Percentiles rank a stretch among this genome's conserved stretches.
Conservation (phyloP, 768 basidiomycete genomes). For the Lanmaoa pseudosensibilis region DNA sequence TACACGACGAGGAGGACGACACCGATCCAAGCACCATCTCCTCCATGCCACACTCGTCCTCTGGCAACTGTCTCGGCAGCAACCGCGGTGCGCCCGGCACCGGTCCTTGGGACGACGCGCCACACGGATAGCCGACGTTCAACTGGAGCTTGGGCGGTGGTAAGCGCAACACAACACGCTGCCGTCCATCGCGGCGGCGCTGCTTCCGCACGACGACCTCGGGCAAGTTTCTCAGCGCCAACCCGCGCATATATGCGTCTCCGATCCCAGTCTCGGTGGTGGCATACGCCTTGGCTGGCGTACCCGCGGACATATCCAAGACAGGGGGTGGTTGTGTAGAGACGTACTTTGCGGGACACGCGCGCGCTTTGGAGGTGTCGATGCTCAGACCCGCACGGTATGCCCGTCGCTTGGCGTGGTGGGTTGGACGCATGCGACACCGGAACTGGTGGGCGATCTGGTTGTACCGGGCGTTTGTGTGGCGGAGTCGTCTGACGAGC, state of each 20-base stretch:
- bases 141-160: conserved; percentile 13
- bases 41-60: conserved; percentile 21
- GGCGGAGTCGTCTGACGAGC: conserved; percentile 43
- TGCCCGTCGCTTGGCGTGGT: conserved; percentile 51
- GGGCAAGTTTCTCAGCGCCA: conserved; percentile 6
- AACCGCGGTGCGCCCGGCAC: conserved; percentile 29
- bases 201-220: conserved; percentile 1
- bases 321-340: conserved; percentile 25
- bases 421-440: conserved; percentile 35
- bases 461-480: conserved; percentile 44
- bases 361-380: conserved; percentile 42
- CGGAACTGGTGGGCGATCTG: conserved; percentile 42
- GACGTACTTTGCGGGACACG: conserved; percentile 40
- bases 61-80: conserved; percentile 25
- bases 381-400: conserved; percentile 43
- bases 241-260: conserved; percentile 14
- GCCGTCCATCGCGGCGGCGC: neutral
- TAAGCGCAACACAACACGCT: conserved; percentile 5
- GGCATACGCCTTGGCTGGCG: neutral
- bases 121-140: neutral
- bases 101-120: neutral
- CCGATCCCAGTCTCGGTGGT: neutral
- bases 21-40: conserved; percentile 10
- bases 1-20: conserved; percentile 15
- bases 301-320: conserved; percentile 36